Percentiles rank a stretch among this genome's conserved stretches.
phyloP scores from a whole-genome alignment of 495 filamentous ascomycete genomes.

The Niebla homalea region DNA sequence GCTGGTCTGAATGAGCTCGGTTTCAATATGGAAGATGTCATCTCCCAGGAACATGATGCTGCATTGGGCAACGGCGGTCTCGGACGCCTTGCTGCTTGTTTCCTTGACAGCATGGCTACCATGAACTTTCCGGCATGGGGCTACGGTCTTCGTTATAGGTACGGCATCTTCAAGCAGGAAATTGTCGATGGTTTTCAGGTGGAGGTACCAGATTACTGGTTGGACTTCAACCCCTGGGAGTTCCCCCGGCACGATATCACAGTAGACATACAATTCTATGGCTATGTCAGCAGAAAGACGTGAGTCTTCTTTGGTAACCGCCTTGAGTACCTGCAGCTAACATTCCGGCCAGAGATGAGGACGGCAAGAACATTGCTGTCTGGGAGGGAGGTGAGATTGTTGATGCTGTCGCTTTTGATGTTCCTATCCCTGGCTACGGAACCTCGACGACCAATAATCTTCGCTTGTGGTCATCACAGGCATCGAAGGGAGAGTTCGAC shows the following conservation, averaged over 20 bases:
- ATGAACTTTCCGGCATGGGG: constrained; percentile 95
- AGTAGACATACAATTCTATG: constrained; percentile 94
- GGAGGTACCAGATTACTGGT: constrained; percentile 96
- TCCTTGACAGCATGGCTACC: constrained; percentile 88
- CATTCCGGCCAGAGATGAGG: constrained; percentile 40
- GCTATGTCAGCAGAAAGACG: constrained; percentile 57
- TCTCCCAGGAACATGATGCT: constrained; percentile 89
- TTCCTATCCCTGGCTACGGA: constrained; percentile 82
- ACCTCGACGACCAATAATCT: constrained; percentile 93
- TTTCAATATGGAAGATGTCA: constrained; percentile 93
- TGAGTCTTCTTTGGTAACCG: constrained; percentile 14
- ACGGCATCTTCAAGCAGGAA: constrained; percentile 99
- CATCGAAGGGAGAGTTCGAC: constrained; percentile 92
- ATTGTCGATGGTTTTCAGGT: constrained; percentile 96
- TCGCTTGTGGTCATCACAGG: constrained; percentile 92
- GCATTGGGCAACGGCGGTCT: constrained; percentile 93
- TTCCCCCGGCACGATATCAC: constrained; percentile 90
- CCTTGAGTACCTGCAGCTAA: no score
- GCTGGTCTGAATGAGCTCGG: constrained; percentile 79
- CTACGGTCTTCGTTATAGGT: constrained; percentile 86
- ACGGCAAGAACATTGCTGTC: constrained; percentile 53
- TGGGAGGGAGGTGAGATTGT: constrained; percentile 95
- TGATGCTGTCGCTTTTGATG: constrained; percentile 86
- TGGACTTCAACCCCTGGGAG: constrained; percentile 99
- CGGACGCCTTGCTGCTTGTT: constrained; percentile 87